Evolutionary conservation across 768 basidiomycete species (phyloP).

Genomic region (Mycena metata): DNA sequence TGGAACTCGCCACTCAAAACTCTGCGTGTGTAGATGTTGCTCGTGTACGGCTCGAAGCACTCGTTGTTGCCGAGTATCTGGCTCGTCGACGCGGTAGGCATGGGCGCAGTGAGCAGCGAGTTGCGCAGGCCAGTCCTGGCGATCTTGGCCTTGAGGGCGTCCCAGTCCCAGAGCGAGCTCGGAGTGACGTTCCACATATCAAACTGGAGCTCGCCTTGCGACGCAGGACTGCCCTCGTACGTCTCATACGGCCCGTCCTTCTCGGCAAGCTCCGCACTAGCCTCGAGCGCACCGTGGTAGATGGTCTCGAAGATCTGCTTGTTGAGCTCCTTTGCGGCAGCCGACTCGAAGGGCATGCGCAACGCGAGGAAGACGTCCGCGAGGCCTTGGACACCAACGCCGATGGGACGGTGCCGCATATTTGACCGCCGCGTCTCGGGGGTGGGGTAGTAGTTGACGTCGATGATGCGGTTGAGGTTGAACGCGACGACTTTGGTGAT

Average conservation of each 20-base stretch:
- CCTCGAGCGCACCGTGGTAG: slow-evolving; percentile 83
- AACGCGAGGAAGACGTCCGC: slow-evolving; percentile 89
- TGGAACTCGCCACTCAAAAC: slow-evolving; percentile 91
- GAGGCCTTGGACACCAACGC: slow-evolving; percentile 86
- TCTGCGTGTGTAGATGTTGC: slow-evolving; percentile 88
- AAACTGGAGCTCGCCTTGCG: slow-evolving; percentile 77
- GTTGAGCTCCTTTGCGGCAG: slow-evolving; percentile 77
- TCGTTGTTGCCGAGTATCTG: slow-evolving; percentile 90
- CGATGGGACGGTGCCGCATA: slow-evolving; percentile 87
- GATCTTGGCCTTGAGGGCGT: slow-evolving; percentile 76
- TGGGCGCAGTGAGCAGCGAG: slow-evolving; percentile 84
- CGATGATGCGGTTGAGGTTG: slow-evolving; percentile 85
- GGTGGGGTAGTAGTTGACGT: slow-evolving; percentile 84
- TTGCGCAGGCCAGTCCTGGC: slow-evolving; percentile 78
- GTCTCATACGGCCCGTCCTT: slow-evolving; percentile 74
- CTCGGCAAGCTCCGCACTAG: slow-evolving; percentile 77
- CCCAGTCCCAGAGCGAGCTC: slow-evolving; percentile 81
- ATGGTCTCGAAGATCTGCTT: slow-evolving; percentile 89
- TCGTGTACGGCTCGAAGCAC: slow-evolving; percentile 90
- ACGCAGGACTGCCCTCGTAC: slow-evolving; percentile 79
- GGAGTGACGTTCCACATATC: slow-evolving; percentile 86
- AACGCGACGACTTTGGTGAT: slow-evolving; percentile 81
- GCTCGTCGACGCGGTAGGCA: slow-evolving; percentile 89
- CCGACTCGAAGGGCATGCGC: slow-evolving; percentile 85
- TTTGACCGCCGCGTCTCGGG: slow-evolving; percentile 82